Evolutionary conservation across 495 filamentous ascomycete species (phyloP).

Genomic region (Jackrogersella multiformis): DNA sequence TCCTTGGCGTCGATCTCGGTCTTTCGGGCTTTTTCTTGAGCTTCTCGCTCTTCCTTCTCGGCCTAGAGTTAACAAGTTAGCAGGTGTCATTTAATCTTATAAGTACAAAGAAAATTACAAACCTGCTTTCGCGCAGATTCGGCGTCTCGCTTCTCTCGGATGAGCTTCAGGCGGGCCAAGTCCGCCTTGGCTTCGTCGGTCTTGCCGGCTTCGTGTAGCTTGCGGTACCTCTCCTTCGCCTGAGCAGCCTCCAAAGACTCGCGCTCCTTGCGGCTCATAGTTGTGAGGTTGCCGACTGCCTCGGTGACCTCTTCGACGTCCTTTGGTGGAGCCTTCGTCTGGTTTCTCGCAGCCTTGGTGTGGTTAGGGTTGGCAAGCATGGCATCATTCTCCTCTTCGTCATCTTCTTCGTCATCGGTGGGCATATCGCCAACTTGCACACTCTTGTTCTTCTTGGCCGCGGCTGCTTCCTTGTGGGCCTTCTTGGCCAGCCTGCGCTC

Average conservation of each 20-base stretch:
- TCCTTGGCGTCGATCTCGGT: slow-evolving; percentile 62
- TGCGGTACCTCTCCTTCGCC: slow-evolving; percentile 89
- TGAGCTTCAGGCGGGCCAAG: slow-evolving; percentile 79
- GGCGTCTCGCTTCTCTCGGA: slow-evolving; percentile 85
- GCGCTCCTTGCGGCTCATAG: slow-evolving; percentile 77
- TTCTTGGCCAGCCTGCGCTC: slow-evolving; percentile 88
- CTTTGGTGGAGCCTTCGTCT: slow-evolving; percentile 55
- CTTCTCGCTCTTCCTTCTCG: slow-evolving; percentile 79
- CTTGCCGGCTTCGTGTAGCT: slow-evolving; percentile 94
- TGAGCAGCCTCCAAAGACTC: slow-evolving; percentile 89
- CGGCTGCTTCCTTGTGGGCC: slow-evolving; percentile 89
- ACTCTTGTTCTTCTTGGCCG: slow-evolving; percentile 69
- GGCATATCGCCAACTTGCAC: slow-evolving; percentile 87
- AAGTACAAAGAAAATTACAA: slow-evolving; percentile 26
- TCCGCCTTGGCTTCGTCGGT: slow-evolving; percentile 97
- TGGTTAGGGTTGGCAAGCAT: slow-evolving; percentile 93
- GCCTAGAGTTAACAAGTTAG: slow-evolving; percentile 50
- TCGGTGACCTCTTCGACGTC: slow-evolving; percentile 59
- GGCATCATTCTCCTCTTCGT: slow-evolving; percentile 68
- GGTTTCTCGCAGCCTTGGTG: slow-evolving; percentile 71
- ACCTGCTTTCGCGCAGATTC: slow-evolving; percentile 72
- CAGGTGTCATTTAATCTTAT: not conserved
- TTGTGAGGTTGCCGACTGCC: slow-evolving; percentile 56
- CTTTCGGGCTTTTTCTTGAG: slow-evolving; percentile 61
- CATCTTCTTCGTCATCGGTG: slow-evolving; percentile 70